phyloP scores from a whole-genome alignment of 352 stramenopile species.

The Phytophthora fragariae region DNA sequence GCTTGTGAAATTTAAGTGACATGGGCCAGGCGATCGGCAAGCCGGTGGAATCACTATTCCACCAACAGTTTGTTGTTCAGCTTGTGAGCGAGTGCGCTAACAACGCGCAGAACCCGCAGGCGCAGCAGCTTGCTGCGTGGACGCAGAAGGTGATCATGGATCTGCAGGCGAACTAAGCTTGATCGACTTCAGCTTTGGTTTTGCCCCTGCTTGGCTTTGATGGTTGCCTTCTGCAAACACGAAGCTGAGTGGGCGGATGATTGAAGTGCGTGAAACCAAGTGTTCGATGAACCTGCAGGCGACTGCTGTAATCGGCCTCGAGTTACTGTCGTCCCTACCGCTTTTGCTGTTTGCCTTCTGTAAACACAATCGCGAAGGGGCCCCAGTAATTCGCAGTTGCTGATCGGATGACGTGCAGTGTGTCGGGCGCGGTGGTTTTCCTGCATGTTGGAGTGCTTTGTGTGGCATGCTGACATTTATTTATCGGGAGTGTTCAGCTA shows the following conservation, averaged over 20 bases:
- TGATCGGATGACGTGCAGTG: constrained; percentile 14
- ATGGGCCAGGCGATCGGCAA: constrained; percentile 84
- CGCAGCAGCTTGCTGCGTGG: constrained; percentile 75
- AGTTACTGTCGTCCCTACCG: constrained; percentile 19
- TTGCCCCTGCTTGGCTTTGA: constrained; percentile 17
- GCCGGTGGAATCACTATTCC: constrained; percentile 64
- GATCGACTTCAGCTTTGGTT: constrained; percentile 17
- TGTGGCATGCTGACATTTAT: constrained; percentile 38
- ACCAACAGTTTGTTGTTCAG: constrained; percentile 77
- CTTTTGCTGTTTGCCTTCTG: constrained; percentile 44
- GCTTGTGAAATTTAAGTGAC: constrained; percentile 60
- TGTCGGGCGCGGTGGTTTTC: constrained; percentile 18
- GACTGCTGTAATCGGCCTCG: constrained; percentile 28
- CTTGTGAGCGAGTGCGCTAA: constrained; percentile 77
- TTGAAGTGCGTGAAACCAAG: constrained; percentile 19
- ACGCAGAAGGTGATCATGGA: constrained; percentile 83
- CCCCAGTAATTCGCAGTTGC: constrained; percentile 14
- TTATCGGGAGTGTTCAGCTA: constrained; percentile 42
- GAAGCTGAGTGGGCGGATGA: constrained; percentile 3
- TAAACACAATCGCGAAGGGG: constrained; percentile 26
- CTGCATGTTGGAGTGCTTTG: constrained; percentile 41
- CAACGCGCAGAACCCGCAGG: constrained; percentile 71
- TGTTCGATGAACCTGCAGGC: constrained; percentile 41
- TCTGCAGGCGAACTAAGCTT: constrained; percentile 59
- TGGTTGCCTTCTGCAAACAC: constrained; percentile 47